These are phyloP conservation scores for Leishmania tropica DNA, from an alignment of 208 protist species.

Conservation along the genomic window DNA sequence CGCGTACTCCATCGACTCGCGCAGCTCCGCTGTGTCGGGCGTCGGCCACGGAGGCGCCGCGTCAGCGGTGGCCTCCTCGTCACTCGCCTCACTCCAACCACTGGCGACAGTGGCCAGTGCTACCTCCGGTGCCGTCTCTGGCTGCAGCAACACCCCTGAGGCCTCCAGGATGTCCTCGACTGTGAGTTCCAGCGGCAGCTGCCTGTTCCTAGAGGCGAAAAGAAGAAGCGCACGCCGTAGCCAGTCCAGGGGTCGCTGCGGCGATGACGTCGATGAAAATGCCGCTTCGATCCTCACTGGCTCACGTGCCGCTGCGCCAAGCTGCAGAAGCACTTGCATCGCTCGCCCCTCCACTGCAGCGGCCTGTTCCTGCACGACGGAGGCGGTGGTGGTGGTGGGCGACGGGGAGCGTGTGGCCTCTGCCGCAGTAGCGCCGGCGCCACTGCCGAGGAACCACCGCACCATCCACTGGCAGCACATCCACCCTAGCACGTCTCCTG, in stretches of 20 bases:
- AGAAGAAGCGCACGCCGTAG: constrained; percentile 40
- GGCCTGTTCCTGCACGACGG: not conserved
- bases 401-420: not conserved
- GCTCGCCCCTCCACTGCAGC: constrained; percentile 22
- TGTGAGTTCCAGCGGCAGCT: constrained; percentile 41
- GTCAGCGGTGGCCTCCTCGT: not conserved
- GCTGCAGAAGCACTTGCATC: constrained; percentile 30
- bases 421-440: not conserved
- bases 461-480: constrained; percentile 22
- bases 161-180: constrained; percentile 34
- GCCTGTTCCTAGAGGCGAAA: constrained; percentile 21
- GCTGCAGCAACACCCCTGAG: constrained; percentile 11
- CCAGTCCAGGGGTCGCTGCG: constrained; percentile 16
- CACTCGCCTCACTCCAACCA: constrained; percentile 13
- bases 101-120: not conserved
- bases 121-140: not conserved
- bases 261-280: not conserved
- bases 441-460: constrained; percentile 25
- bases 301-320: constrained; percentile 2
- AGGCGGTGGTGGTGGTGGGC: not conserved
- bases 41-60: not conserved
- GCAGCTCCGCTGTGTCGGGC: constrained; percentile 16
- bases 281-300: not conserved
- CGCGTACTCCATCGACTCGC: constrained; percentile 31
- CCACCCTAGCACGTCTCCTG: constrained; percentile 15